Base-by-base conservation (phyloP, 2,329 filamentous ascomycete genomes). In the Calonectria henricotiae region DNA sequence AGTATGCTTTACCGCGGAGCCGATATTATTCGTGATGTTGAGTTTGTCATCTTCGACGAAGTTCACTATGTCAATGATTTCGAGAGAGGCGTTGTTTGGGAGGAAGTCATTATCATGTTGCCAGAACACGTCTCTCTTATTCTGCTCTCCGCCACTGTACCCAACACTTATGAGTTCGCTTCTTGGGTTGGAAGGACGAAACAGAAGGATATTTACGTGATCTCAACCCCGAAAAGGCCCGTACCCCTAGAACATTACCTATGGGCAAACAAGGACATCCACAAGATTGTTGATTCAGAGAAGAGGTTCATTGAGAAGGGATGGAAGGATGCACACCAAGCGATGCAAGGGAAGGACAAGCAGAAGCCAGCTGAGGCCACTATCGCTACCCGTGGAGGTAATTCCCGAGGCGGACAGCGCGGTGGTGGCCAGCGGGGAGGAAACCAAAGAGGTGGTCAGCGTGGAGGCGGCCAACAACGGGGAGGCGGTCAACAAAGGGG, bases 101-200 rank as follows among this genome's bases (percentile, higher is more conserved):
- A 99, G 82, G 96, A 99, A 83, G 96, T 99, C 77, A 99, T 99
- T 79, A 99, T 99, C 78, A 98, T 99, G 96, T 88, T 99, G 66
- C 96, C 96, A 0, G 95, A 98, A 80, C 96, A 99, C 83, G 94
- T 99, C 44, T 97, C 96, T 2, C 88, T 99, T 25, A 99, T 99
- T 75, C 86, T 98, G 2, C 88, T 99, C 3, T 99, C 96, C 5
- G 96, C 96, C 0, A 99, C 96, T 0, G 96, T 99, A 0, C 96
- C 96, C 1, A 99, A 99, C 80, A 98, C 96, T 0, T 91, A 98
- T 73, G 96, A 99, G 80, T 99, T 99, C 78, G 96, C 96, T 1
- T 98, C 95, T 0, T 99, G 96, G 96, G 96, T 99, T 27, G 96
- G 96, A 12, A 90, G 96, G 62, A 99, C 96, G 0, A 99, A 99